phyloP scores from a whole-genome alignment of 768 basidiomycete genomes.

The Termitomyces eurrhizus region DNA sequence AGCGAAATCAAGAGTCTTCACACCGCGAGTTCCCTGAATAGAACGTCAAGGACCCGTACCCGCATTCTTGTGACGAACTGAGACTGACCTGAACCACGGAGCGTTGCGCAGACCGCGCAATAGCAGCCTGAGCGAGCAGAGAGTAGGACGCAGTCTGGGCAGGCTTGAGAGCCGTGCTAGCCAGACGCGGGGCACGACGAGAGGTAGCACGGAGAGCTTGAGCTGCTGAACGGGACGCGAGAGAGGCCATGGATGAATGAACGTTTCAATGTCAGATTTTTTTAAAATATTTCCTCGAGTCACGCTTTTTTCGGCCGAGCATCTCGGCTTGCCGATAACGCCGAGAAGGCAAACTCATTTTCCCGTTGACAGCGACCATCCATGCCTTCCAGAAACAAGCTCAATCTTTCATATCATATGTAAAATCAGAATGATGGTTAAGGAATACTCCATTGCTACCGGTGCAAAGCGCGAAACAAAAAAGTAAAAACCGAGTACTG shows the following conservation, averaged over 20 bases:
- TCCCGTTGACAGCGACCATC: neutral
- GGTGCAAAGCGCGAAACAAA: neutral
- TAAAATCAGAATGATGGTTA: neutral
- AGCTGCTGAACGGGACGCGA: conserved; percentile 60
- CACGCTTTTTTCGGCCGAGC: conserved; percentile 24
- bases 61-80: conserved; percentile 1
- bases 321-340: conserved; percentile 14
- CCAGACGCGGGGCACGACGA: conserved; percentile 58
- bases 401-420: neutral
- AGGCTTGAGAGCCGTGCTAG: conserved; percentile 35
- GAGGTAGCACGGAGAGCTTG: conserved; percentile 61
- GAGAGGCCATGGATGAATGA: conserved; percentile 52
- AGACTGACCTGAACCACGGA: conserved; percentile 30
- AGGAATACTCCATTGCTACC: neutral
- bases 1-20: conserved; percentile 97
- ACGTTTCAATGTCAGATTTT: conserved; percentile 14
- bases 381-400: neutral
- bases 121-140: conserved; percentile 49
- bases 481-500: neutral
- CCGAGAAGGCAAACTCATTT: conserved; percentile 11
- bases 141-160: conserved; percentile 65
- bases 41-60: conserved; percentile 12
- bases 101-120: conserved; percentile 33
- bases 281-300: conserved; percentile 17
- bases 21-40: conserved; percentile 59